Evolutionary conservation across 345 rosid species (phyloP), one percentile per base, ranked within the genome.

Genomic region (Alliaria petiolata): DNA sequence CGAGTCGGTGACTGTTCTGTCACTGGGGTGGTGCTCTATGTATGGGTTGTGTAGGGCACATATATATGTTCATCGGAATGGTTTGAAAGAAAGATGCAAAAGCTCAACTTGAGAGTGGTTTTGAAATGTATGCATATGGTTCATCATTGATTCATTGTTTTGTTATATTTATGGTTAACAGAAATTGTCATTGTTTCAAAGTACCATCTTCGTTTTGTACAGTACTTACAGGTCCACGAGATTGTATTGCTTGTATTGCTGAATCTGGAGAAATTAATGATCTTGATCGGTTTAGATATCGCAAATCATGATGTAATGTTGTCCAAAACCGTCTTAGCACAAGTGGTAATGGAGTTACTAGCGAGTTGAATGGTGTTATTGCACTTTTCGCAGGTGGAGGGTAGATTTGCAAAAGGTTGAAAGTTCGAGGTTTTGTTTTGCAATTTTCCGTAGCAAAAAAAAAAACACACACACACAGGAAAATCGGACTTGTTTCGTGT

Each of bases 131-230:
- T 69, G 65, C 39, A 10, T 17, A 31, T 68, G 53, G 25, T 22
- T 22, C 43, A 30, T 47, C 31, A 70, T 61, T 61, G 67, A 70
- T 70, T 70, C 61, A 70, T 61, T 61, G 67, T 70, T n/a, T 60
- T 61, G 44, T 61, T 60, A 50, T 40, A 13, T 61, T 49, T 59
- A 8, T 38, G n/a, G 49, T 47, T 12, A 15, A 59, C 31, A 51
- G 17, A 35, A 13, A 22, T 26, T 47, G 7, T 47, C 57, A 45
- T 25, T 57, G 65, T n/a, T 43, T 62, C n/a, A 14, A 30, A 52
- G 12, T 38, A 11, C 3, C 40, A 7, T 12, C 33, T 22, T 25
- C 31, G 5, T n/a, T 40, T 4, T 39, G 15, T 6, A 39, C 7
- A 6, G 0, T 5, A 28, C 11, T 7, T 45, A 17, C 6, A 8